Evolutionary conservation across 768 basidiomycete genomes (phyloP), one percentile per base, ranked within the genome.

Genomic region (Boletellus ananas): DNA sequence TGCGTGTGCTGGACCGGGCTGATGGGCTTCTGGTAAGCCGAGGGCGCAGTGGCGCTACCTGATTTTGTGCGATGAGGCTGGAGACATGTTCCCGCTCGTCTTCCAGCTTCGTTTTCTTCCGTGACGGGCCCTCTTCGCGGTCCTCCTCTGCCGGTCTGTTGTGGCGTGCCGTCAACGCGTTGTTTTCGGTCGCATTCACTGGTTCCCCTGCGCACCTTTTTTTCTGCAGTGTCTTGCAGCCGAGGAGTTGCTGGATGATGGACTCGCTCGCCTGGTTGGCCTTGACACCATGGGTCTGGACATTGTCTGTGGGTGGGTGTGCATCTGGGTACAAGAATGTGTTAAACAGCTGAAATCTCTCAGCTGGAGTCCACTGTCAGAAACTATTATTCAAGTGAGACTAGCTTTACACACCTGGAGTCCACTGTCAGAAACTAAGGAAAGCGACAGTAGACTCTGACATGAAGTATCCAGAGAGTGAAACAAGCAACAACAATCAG

Each of bases 231-330:
- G 14, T 17, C 35, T 51, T 48, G 21, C 57, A 34, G 37, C 44
- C 54, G n/a, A 45, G 39, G 29, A 69, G n/a, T 21, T 47, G 51
- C 38, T 29, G 55, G 7, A 68, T 58, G n/a, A 66, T 65, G 8
- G 37, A 11, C 21, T 64, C 59, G 33, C 55, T 68, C 52, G 62
- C 68, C 31, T 48, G 37, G 34, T 69, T 67, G 6, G 58, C 60
- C 33, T 54, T 62, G 4, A 65, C 52, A 21, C 48, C 52, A 7
- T 20, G 40, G 16, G 45, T 54, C 65, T 67, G 43, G n/a, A 11
- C 10, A 17, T 33, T 27, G n/a, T 63, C 17, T 49, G 36, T 29
- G 20, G n/a, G 11, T 14, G 3, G 1, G 27, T 6, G 13, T 35
- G 9, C 20, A 20, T 3, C 10, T 18, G 17, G 27, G 6, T 29